phyloP scores from a whole-genome alignment of 2,329 filamentous ascomycete genomes.

The Epichloe coenophiala region DNA sequence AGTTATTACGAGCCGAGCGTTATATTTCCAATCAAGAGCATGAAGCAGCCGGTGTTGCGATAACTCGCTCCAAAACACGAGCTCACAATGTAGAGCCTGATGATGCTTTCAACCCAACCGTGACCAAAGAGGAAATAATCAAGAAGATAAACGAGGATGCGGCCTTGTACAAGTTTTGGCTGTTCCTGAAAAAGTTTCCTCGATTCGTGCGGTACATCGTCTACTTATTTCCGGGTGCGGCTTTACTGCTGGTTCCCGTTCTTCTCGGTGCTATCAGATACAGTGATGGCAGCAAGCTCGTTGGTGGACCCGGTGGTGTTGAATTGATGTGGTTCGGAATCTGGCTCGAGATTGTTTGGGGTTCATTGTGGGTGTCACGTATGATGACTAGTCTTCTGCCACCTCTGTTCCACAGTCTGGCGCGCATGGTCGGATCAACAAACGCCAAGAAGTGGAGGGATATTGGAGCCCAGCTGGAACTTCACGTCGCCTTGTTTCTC shows the following conservation, averaged over 20 bases:
- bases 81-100: constrained; percentile 25
- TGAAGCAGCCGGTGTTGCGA: constrained; percentile 12
- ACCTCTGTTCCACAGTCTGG: constrained; percentile 32
- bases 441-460: constrained; percentile 90
- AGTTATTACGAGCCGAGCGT: constrained; percentile 33
- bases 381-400: constrained; percentile 40
- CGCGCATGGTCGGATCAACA: constrained; percentile 66
- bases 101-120: constrained; percentile 31
- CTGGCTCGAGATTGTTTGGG: constrained; percentile 89
- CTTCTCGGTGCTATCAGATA: constrained; percentile 29
- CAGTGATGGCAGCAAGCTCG: constrained; percentile 28
- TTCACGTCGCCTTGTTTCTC: constrained; percentile 76
- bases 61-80: constrained; percentile 15
- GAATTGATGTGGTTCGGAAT: constrained; percentile 81
- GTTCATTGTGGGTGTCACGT: constrained; percentile 69
- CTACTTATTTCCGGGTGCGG: constrained; percentile 32
- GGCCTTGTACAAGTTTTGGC: constrained; percentile 27
- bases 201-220: constrained; percentile 34
- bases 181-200: constrained; percentile 34
- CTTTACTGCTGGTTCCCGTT: constrained; percentile 32
- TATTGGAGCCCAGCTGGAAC: constrained; percentile 70
- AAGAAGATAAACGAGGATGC: constrained; percentile 21
- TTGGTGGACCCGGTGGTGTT: constrained; percentile 58
- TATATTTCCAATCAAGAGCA: constrained; percentile 30
- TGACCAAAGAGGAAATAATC: constrained; percentile 12